Evolutionary conservation across 148 eudicot genomes (phyloP).

Genomic region (Arctostaphylos glauca): DNA sequence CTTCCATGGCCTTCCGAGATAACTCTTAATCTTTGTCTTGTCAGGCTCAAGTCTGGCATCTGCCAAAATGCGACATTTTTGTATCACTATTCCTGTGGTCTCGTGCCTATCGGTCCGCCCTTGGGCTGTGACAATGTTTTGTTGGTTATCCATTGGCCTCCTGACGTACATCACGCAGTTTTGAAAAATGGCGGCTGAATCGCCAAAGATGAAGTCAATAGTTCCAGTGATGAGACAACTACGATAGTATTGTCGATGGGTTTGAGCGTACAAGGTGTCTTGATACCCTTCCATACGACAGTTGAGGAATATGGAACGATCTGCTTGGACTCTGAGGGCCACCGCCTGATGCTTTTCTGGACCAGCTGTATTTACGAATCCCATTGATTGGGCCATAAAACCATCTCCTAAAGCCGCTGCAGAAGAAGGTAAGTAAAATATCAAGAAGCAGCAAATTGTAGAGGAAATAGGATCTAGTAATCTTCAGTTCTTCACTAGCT

Average conservation of each 20-base stretch:
- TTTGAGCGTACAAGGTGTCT: conserved; percentile 60
- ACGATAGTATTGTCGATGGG: conserved; percentile 65
- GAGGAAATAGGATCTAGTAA: not conserved
- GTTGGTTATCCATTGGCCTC: conserved; percentile 54
- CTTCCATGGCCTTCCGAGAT: conserved; percentile 80
- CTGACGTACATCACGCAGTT: conserved; percentile 50
- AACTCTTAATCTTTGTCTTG: conserved; percentile 41
- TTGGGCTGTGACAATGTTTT: conserved; percentile 66
- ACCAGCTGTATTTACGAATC: conserved; percentile 79
- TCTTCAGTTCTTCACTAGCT: not conserved
- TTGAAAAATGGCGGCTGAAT: conserved; percentile 63
- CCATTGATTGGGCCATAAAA: conserved; percentile 62
- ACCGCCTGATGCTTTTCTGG: conserved; percentile 79
- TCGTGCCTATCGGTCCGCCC: conserved; percentile 49
- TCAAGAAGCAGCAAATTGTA: not conserved
- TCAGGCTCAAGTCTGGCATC: conserved; percentile 38
- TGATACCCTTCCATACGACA: conserved; percentile 76
- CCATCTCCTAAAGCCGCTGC: conserved; percentile 72
- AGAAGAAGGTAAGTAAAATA: not conserved
- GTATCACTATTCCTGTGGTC: conserved; percentile 57
- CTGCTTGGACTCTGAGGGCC: conserved; percentile 70
- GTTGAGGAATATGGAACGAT: conserved; percentile 59
- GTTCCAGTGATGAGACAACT: conserved; percentile 67
- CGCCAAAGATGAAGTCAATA: conserved; percentile 70
- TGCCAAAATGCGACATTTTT: conserved; percentile 53